Base-by-base conservation (phyloP, 805 yeast genomes). In the Sungouiozyma ichnusensis region DNA sequence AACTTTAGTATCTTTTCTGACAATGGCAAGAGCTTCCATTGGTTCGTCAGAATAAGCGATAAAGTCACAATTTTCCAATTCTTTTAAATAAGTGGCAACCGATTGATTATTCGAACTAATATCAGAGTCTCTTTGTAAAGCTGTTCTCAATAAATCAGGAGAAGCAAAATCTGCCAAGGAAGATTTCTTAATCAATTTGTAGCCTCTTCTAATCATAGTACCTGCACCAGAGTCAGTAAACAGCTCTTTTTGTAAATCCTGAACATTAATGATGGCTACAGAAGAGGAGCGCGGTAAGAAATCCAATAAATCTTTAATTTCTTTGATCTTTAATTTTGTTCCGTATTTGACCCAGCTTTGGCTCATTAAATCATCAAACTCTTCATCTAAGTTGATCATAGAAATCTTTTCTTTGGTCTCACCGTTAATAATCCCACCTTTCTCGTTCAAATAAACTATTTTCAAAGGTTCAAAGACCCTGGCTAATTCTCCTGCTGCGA, bases 201-300 rank as follows among this genome's bases (percentile, higher is more conserved):
- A 85, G 48, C 99, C 99, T 65, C 98, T 80, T 74, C 98, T 83
- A 55, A 92, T 87, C 69, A 92, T 73, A 37, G 99, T 92, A 60
- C 99, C 99, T 24, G 98, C 99, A 65, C 99, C 99, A 15, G 95
- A 83, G 64, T 92, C 98, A 34, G 99, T 92, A 68, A 92, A 92
- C 58, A 92, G 76, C 66, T 92, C 99, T 63, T 90, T 92, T 68
- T 92, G 97, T 57, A 92, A 74, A 62, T 92, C 97, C 55, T 85
- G 77, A 36, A 92, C 97, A 52, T 90, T 85, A 55, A 92, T 92
- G 61, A 92, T 92, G 36, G 99, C 98, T 38, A 92, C 99, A 3
- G 97, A 87, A 1, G 97, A 87, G 3, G 97, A 85, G 64, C 97
- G 80, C 46, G 99, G 99, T 62, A 92, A 74, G 61, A 82, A 88